Conservation (phyloP, 2,329 filamentous ascomycete genomes). For the Fusarium solani-melongenae region DNA sequence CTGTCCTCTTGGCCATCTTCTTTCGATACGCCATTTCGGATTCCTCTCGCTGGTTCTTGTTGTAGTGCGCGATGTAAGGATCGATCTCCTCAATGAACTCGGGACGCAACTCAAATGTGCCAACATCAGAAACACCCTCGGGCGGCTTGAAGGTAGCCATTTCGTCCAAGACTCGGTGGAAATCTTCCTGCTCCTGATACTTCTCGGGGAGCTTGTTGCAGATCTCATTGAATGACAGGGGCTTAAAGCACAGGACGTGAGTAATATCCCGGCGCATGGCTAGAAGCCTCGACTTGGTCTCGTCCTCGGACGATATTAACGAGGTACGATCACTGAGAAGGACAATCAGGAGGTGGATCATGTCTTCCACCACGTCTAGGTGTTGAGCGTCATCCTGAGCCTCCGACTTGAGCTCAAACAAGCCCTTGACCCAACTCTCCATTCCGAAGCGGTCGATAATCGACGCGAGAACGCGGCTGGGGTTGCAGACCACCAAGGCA, state of each 20-base stretch:
- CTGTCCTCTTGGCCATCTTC: slow-evolving; percentile 87
- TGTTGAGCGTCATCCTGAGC: slow-evolving; percentile 89
- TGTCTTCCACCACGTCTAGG: slow-evolving; percentile 93
- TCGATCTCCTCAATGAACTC: slow-evolving; percentile 90
- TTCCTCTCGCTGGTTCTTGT: slow-evolving; percentile 96
- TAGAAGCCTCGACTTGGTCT: slow-evolving; percentile 71
- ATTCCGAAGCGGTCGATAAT: slow-evolving; percentile 94
- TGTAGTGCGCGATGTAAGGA: slow-evolving; percentile 96
- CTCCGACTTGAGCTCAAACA: slow-evolving; percentile 77
- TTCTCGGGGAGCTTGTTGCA: slow-evolving; percentile 87
- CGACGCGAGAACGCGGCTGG: slow-evolving; percentile 84
- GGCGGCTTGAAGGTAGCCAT: slow-evolving; percentile 92
- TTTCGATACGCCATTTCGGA: slow-evolving; percentile 90
- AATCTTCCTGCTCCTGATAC: slow-evolving; percentile 88
- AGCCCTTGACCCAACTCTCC: slow-evolving; percentile 85
- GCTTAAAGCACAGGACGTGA: slow-evolving; percentile 96
- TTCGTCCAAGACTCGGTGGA: slow-evolving; percentile 83
- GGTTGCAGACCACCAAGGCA: slow-evolving; percentile 86
- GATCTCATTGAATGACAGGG: slow-evolving; percentile 93
- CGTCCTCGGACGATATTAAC: slow-evolving; percentile 75
- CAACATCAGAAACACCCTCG: slow-evolving; percentile 90
- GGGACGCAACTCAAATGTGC: slow-evolving; percentile 91
- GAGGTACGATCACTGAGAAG: slow-evolving; percentile 89
- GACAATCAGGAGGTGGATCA: slow-evolving; percentile 92
- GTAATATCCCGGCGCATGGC: slow-evolving; percentile 89